A percentile compares a stretch with the other conserved stretches of the same genome.
phyloP scores from a whole-genome alignment of 2,329 filamentous ascomycete genomes.

The Cercospora berteroae region DNA sequence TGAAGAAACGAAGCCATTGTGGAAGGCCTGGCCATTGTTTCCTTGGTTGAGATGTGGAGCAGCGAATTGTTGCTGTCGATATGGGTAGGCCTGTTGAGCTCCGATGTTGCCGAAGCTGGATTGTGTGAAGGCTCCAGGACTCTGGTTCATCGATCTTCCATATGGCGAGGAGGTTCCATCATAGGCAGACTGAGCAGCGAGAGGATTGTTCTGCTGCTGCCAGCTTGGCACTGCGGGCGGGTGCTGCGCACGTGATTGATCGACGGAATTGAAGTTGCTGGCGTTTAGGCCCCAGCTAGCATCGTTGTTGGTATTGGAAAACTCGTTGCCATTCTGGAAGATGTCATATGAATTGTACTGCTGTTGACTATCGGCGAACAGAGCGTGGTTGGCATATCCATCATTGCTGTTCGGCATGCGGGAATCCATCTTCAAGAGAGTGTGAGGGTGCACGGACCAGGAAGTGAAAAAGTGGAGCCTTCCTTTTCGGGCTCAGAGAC shows the following conservation, averaged over 20 bases:
- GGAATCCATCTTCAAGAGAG: constrained; percentile 4
- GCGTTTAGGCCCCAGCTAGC: constrained; percentile 37
- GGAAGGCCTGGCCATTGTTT: constrained; percentile 25
- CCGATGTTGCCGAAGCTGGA: constrained; percentile 28
- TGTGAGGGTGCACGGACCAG: constrained; percentile 7
- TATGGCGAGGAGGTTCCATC: constrained; percentile 27
- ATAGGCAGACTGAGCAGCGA: constrained; percentile 22
- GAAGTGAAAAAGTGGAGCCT: constrained; percentile 2
- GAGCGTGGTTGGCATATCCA: constrained; percentile 30
- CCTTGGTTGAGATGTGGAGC: constrained; percentile 20
- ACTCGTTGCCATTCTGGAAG: constrained; percentile 30
- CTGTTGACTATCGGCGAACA: constrained; percentile 33
- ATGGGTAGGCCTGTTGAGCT: constrained; percentile 25
- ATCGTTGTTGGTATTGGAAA: constrained; percentile 31
- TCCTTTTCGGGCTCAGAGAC: constrained; percentile 9
- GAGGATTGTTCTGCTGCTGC: constrained; percentile 31
- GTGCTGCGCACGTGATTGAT: constrained; percentile 33
- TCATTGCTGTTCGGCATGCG: constrained; percentile 22
- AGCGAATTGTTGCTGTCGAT: constrained; percentile 31
- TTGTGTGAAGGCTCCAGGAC: constrained; percentile 30
- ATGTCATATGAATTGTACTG: constrained; percentile 36
- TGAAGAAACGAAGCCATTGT: constrained; percentile 18
- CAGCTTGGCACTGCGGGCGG: constrained; percentile 25
- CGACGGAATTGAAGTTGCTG: constrained; percentile 25
- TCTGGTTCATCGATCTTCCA: constrained; percentile 30